These are phyloP conservation scores for Arthrobotrys iridis DNA, from an alignment of 2,329 filamentous ascomycete species.

Conservation along the genomic window DNA sequence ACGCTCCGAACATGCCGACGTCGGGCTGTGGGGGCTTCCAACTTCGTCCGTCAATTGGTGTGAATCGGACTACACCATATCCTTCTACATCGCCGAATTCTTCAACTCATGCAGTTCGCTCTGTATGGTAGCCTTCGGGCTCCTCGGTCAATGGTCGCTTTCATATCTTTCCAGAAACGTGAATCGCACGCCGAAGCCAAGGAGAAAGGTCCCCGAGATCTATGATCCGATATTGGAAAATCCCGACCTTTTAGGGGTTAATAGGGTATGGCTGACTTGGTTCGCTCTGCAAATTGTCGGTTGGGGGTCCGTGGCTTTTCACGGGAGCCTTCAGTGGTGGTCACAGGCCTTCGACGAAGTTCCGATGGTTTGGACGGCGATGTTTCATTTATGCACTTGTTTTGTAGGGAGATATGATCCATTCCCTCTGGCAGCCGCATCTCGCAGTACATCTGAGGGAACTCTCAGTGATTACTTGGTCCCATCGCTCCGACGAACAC, in stretches of 20 bases:
- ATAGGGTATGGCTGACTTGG: constrained; percentile 45
- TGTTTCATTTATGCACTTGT: constrained; percentile 30
- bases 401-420: constrained; percentile 37
- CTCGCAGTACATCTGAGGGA: not conserved
- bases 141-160: constrained; percentile 40
- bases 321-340: constrained; percentile 47
- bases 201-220: constrained; percentile 1
- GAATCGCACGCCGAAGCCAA: not conserved
- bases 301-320: constrained; percentile 49
- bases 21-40: constrained; percentile 70
- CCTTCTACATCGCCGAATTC: constrained; percentile 51
- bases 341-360: constrained; percentile 50
- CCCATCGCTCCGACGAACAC: constrained; percentile 4
- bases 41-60: constrained; percentile 62
- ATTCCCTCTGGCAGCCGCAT: constrained; percentile 19
- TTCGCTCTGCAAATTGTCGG: constrained; percentile 46
- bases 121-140: constrained; percentile 43
- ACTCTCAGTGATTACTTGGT: constrained; percentile 2
- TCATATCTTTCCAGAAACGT: constrained; percentile 26
- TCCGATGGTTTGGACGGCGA: constrained; percentile 50
- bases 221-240: constrained; percentile 37
- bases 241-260: constrained; percentile 13
- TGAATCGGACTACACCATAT: constrained; percentile 45
- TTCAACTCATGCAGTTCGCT: constrained; percentile 42
- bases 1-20: constrained; percentile 86